Base-by-base conservation (phyloP, 345 rosid genomes). In the Brassica incana region DNA sequence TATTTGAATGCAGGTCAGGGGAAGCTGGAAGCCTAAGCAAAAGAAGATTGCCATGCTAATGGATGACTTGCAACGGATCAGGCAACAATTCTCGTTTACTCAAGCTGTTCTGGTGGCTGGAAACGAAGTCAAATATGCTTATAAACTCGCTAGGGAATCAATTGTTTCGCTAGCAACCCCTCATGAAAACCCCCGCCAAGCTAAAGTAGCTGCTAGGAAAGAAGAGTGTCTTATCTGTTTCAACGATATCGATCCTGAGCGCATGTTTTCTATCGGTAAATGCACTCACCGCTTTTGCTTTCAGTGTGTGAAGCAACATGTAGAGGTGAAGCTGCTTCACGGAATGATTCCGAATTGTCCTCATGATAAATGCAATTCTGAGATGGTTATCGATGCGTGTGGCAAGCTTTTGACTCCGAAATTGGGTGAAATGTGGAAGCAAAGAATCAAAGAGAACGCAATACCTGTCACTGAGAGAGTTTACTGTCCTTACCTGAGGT, bases 281-380 rank as follows among this genome's bases (percentile, higher is more conserved):
- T 93, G 98, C 76, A 65, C 70, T 68, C 97, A 92, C 29, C 82
- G 93, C n/a, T 94, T 82, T 71, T 94, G 97, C 82, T 74, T 86
- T 82, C 82, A 87, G 38, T 94, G 98, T 79, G 89, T 92, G 87
- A 94, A 83, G 73, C 89, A 86, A 80, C 96, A 92, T 65, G 88
- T 91, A 7, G 93, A 90, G 84, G 91, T 84, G 77, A 89, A 88
- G 81, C 79, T 94, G 83, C 93, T 88, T 69, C 85, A 88, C 36
- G 97, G 89, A 36, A 78, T 83, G 82, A 66, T 80, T 80, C 88
- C 97, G 5, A 85, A 78, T 50, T 92, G 97, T 74, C 98, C 93
- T 67, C 89, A 90, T 50, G 92, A 82, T 65, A 88, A 83, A 45
- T 94, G 98, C 69, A 84, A 85, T 48, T 80, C 89, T 38, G 88